Evolutionary conservation across 257 asterid species (phyloP).

Genomic region (Osmanthus fragrans): DNA sequence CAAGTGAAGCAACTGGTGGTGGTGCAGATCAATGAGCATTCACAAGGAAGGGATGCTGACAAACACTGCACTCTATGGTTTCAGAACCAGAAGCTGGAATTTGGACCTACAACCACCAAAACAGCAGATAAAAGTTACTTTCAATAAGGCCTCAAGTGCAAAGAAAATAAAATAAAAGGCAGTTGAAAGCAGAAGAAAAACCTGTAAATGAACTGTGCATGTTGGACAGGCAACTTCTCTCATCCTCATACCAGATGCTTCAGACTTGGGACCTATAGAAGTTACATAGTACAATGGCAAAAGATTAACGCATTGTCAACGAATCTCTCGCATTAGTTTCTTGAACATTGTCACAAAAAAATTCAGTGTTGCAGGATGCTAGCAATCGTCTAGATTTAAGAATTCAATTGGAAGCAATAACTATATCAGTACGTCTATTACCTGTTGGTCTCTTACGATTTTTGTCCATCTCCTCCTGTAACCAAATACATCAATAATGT

Average conservation of each 20-base stretch:
- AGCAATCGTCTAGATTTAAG: too few species aligned
- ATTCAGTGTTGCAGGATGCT: neutral
- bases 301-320: neutral
- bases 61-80: constrained; percentile 86
- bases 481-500: constrained; percentile 21
- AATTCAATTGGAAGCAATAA: neutral
- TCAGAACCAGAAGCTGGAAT: constrained; percentile 47
- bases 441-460: constrained; percentile 66
- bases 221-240: constrained; percentile 92
- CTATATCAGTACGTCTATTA: constrained; percentile 17
- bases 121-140: neutral
- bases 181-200: neutral
- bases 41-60: constrained; percentile 87
- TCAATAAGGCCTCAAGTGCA: neutral
- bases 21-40: constrained; percentile 46
- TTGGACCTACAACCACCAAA: constrained; percentile 10
- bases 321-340: neutral
- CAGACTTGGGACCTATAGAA: constrained; percentile 47
- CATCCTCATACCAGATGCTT: constrained; percentile 46
- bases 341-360: neutral
- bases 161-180: neutral
- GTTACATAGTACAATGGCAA: constrained; percentile 10
- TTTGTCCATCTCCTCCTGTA: constrained; percentile 89
- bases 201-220: constrained; percentile 93
- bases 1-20: neutral